Percentiles rank a stretch among this genome's conserved stretches.
phyloP scores from a whole-genome alignment of 352 stramenopile genomes.

The Globisporangium middletonii region DNA sequence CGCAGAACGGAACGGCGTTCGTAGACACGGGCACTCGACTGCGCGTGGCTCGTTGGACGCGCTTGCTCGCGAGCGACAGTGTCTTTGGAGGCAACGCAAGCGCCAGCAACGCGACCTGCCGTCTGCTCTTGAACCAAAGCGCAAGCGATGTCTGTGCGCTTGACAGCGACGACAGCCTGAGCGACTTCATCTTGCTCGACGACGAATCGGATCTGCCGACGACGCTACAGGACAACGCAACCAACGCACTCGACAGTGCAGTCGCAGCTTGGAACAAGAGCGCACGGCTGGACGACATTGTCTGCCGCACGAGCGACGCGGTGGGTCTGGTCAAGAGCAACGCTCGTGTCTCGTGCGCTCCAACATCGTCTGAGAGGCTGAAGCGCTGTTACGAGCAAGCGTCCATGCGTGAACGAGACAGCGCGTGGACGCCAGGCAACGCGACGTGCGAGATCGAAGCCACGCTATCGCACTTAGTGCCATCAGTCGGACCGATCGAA shows the following conservation, averaged over 20 bases:
- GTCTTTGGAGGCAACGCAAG: neutral
- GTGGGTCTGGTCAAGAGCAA: neutral
- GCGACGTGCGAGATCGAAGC: neutral
- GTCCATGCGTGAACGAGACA: too few relatives aligned
- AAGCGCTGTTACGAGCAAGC: too few relatives aligned
- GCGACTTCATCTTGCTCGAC: neutral
- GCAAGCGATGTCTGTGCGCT: neutral
- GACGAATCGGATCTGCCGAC: neutral
- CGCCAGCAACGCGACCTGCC: neutral
- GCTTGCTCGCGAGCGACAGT: neutral
- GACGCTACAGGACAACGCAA: neutral
- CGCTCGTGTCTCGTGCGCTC: neutral
- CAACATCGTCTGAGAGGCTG: too few relatives aligned
- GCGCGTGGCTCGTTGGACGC: neutral
- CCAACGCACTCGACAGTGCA: neutral
- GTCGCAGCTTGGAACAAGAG: neutral
- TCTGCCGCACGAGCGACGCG: neutral
- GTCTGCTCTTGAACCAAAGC: neutral
- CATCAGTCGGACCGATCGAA: conserved; percentile 2
- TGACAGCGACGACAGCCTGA: neutral
- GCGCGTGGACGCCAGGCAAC: too few relatives aligned
- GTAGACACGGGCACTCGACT: neutral
- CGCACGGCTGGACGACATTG: neutral
- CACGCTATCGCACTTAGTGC: neutral
- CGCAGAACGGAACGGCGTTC: neutral